A percentile compares a stretch with the other conserved stretches of the same genome.
These are phyloP conservation scores for Geotrichum aggregatum DNA, from an alignment of 1,139 yeast species.

Conservation along the genomic window DNA sequence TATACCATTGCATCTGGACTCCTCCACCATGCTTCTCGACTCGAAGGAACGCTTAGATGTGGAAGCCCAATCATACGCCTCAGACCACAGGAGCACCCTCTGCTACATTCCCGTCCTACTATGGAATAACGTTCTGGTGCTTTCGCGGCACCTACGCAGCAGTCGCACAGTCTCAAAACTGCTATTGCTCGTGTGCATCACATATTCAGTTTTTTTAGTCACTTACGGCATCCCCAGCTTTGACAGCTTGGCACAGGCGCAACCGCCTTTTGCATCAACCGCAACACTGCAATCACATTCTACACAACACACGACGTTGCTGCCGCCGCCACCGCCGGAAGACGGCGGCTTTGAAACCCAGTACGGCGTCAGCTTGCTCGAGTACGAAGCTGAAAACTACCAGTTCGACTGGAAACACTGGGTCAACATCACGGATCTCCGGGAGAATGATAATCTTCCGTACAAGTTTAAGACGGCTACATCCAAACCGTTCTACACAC, in stretches of 20 bases:
- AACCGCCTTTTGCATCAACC: not conserved
- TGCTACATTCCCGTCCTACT: not conserved
- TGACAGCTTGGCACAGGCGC: not conserved
- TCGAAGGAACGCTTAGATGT: too few species aligned
- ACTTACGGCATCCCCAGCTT: not conserved
- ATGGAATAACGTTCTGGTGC: not conserved
- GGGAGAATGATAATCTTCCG: slow-evolving; percentile 9
- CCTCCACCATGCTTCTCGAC: too few species aligned
- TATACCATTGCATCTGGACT: too few species aligned
- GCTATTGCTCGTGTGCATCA: not conserved
- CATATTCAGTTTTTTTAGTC: not conserved
- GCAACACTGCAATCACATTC: not conserved
- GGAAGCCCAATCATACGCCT: not conserved
- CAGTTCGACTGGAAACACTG: slow-evolving; percentile 33
- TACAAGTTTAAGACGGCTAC: slow-evolving; percentile 3
- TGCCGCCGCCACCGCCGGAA: not conserved
- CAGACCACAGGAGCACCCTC: not conserved
- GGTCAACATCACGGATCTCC: slow-evolving; percentile 30
- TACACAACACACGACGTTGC: too few species aligned
- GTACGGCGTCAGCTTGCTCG: not conserved
- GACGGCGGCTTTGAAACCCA: not conserved
- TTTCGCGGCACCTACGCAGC: not conserved
- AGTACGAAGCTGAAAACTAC: slow-evolving; percentile 22
- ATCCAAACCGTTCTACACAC: slow-evolving; percentile 20
- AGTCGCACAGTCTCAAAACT: not conserved